A percentile compares a stretch with the other conserved stretches of the same genome.
Conservation (phyloP, 2,329 filamentous ascomycete species). For the Botrytis byssoidea region DNA sequence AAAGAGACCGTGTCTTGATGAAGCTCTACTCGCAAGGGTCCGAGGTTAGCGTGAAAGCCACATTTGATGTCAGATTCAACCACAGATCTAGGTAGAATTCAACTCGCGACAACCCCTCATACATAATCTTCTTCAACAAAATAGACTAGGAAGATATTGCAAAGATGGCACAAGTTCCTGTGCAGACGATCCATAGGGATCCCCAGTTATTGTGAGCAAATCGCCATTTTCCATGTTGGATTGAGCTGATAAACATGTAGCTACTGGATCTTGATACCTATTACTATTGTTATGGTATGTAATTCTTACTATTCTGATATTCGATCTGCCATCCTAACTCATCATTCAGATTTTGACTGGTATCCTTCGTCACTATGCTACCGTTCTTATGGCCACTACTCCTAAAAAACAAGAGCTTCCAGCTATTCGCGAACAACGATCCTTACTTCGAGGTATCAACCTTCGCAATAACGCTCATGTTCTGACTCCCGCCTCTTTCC, state of each 20-base stretch:
- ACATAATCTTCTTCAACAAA: neutral
- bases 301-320: neutral
- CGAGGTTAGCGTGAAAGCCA: conserved; percentile 33
- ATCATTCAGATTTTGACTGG: conserved; percentile 75
- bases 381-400: conserved; percentile 63
- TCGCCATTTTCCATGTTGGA: conserved; percentile 20
- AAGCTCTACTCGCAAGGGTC: conserved; percentile 21
- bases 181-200: conserved; percentile 97
- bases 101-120: conserved; percentile 16
- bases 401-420: conserved; percentile 58
- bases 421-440: conserved; percentile 81
- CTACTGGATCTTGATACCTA: conserved; percentile 98
- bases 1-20: conserved; percentile 39
- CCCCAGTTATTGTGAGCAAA: conserved; percentile 86
- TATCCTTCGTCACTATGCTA: conserved; percentile 92
- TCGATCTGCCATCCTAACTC: neutral
- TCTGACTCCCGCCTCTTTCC: conserved; percentile 75
- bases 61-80: conserved; percentile 29
- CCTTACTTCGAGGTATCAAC: conserved; percentile 78
- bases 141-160: conserved; percentile 16
- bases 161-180: conserved; percentile 77
- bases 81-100: conserved; percentile 6
- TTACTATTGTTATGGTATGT: conserved; percentile 89
- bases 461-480: conserved; percentile 80
- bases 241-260: conserved; percentile 49